Conservation (phyloP, 2,329 filamentous ascomycete species). For the Xylaria sp. region DNA sequence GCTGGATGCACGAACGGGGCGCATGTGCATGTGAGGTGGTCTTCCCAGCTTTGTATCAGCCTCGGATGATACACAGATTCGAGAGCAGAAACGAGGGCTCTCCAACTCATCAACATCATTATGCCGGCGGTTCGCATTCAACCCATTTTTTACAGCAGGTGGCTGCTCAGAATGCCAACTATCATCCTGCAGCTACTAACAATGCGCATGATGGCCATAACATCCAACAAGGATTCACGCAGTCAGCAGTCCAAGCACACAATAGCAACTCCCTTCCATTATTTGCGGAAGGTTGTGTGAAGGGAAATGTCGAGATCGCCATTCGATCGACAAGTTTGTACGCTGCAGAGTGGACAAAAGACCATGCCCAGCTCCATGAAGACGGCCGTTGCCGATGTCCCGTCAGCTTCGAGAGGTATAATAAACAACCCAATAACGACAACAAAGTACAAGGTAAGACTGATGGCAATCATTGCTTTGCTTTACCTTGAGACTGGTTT, state of each 20-base stretch:
- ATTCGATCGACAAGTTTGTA: slow-evolving; percentile 36
- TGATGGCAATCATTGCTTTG: background rate
- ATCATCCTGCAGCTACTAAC: too few species aligned
- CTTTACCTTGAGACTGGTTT: background rate
- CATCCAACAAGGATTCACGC: background rate
- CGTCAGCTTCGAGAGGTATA: slow-evolving; percentile 32
- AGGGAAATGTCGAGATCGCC: slow-evolving; percentile 19
- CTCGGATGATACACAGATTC: slow-evolving; percentile 28
- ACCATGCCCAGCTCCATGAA: slow-evolving; percentile 36
- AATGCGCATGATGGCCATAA: too few species aligned
- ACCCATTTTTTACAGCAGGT: background rate
- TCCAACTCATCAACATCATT: background rate
- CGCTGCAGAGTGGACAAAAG: slow-evolving; percentile 38
- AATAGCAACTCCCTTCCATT: slow-evolving; percentile 4
- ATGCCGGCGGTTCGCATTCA: background rate
- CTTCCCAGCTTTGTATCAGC: slow-evolving; percentile 36
- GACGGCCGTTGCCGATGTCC: slow-evolving; percentile 34
- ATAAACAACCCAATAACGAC: slow-evolving; percentile 17
- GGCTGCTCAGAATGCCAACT: background rate
- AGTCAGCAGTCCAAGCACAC: background rate
- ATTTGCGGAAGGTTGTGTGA: slow-evolving; percentile 18
- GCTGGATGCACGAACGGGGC: slow-evolving; percentile 42
- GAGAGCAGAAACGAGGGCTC: background rate
- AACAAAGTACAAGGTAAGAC: slow-evolving; percentile 1
- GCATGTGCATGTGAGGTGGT: slow-evolving; percentile 36